Evolutionary conservation across 805 yeast genomes (phyloP).

Genomic region (Starmerella floricola): DNA sequence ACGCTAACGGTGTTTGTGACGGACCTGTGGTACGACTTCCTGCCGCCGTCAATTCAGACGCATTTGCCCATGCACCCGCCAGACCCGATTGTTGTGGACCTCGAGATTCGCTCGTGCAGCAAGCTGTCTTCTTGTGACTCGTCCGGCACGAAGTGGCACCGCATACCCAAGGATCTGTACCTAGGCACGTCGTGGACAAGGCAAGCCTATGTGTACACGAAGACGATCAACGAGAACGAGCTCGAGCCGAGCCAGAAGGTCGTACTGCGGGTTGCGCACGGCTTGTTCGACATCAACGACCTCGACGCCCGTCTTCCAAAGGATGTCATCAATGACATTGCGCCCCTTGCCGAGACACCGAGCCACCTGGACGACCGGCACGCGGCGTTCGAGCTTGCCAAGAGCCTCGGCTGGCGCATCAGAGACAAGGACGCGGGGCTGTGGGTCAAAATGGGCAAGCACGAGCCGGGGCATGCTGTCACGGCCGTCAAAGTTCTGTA

Average conservation of each 20-base stretch:
- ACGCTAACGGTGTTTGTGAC: constrained; percentile 29
- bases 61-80: constrained; percentile 35
- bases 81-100: constrained; percentile 33
- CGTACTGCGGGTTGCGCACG: constrained; percentile 10
- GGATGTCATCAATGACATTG: constrained; percentile 16
- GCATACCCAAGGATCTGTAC: constrained; percentile 38
- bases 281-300: constrained; percentile 1
- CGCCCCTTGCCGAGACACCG: not conserved
- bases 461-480: constrained; percentile 31
- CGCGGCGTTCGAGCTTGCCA: constrained; percentile 14
- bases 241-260: constrained; percentile 30
- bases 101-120: constrained; percentile 31
- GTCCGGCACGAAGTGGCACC: constrained; percentile 30
- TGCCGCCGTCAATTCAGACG: constrained; percentile 29
- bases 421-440: constrained; percentile 33
- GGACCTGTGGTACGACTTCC: constrained; percentile 31
- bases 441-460: constrained; percentile 47
- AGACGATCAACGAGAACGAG: constrained; percentile 21
- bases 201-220: constrained; percentile 32
- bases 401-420: constrained; percentile 29
- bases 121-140: constrained; percentile 14
- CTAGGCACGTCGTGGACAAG: constrained; percentile 37
- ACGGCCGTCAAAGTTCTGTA: constrained; percentile 57
- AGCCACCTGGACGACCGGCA: constrained; percentile 19
- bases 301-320: constrained; percentile 11